Base-by-base conservation (phyloP, 768 basidiomycete species). In the Termitomyces sp. region DNA sequence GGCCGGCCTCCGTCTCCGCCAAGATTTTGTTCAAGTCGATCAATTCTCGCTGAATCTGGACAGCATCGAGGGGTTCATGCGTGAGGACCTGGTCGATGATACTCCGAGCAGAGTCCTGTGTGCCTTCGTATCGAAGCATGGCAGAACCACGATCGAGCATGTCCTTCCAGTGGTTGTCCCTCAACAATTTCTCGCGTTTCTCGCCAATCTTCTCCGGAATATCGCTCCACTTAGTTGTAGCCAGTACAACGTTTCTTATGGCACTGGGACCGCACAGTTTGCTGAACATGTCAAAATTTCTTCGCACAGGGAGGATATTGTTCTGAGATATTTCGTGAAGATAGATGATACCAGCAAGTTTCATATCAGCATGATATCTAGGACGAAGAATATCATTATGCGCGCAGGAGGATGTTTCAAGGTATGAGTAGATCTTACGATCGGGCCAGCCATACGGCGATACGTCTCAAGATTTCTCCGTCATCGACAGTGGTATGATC, bases 151-250 rank as follows among this genome's bases (percentile, higher is more conserved):
- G 44, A 9, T 52, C 44, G 18, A 63, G 36, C 60, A 63, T 61
- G 35, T 50, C 51, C 20, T 58, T 58, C 60, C 62, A 63, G 32
- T 63, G 53, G 14, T 51, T 51, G n/a, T 56, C 57, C 44, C 44
- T 59, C 30, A 63, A 20, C 44, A 55, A 9, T 26, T 32, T 55
- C 40, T 63, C 62, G 26, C 62, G 60, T 30, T 53, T 33, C n/a
- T 54, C 48, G n/a, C 55, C 62, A 2, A 63, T 11, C 5, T 54
- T 52, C 14, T 33, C 32, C 22, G 54, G 57, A 26, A 76, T 72
- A 53, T 70, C 69, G n/a, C 67, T 69, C 79, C 80, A 81, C 72
- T 75, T 79, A 16, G 75, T 81, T 52, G 80, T 80, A 40, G 72
- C 73, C 57, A 82, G 71, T 47, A 79, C 69, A 44, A 82, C 77